Evolutionary conservation across 2,329 filamentous ascomycete species (phyloP).

Genomic region (Torrubiella hemipterigena): DNA sequence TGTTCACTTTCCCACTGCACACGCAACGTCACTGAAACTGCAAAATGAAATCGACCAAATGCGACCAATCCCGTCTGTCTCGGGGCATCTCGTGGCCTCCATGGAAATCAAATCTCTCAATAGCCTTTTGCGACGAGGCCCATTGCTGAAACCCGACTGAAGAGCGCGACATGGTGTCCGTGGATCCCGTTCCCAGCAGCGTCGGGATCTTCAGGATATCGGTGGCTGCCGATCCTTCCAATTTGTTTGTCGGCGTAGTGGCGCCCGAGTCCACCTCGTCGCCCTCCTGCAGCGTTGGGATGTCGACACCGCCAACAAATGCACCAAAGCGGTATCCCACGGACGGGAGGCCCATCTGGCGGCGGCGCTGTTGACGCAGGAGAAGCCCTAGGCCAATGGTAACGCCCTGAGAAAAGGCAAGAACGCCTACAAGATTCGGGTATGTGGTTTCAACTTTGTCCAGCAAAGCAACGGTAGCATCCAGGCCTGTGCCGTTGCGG

Average conservation of each 20-base stretch:
- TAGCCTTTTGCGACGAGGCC: too few relatives aligned
- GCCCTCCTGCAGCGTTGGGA: background rate
- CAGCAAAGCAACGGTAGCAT: background rate
- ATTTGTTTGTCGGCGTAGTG: slow-evolving; percentile 1
- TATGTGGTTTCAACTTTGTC: background rate
- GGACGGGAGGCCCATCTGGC: slow-evolving; percentile 1
- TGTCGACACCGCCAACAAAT: slow-evolving; percentile 2
- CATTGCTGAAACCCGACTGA: too few relatives aligned
- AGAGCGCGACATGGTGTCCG: too few relatives aligned
- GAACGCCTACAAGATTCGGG: background rate
- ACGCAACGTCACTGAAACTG: too few relatives aligned
- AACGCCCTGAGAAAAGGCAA: slow-evolving; percentile 2
- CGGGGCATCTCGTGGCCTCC: too few relatives aligned
- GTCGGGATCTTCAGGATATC: too few relatives aligned
- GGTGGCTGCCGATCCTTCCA: too few relatives aligned
- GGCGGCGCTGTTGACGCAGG: slow-evolving; percentile 3
- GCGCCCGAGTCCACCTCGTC: background rate
- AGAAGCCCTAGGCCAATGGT: slow-evolving; percentile 2
- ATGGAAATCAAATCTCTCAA: too few relatives aligned
- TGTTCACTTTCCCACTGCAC: too few relatives aligned
- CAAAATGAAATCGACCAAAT: too few relatives aligned
- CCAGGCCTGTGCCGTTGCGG: background rate
- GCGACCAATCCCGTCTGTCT: too few relatives aligned
- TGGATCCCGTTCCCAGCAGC: too few relatives aligned
- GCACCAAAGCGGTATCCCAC: slow-evolving; percentile 1